Evolutionary conservation across 2,329 filamentous ascomycete species (phyloP).

Genomic region (Pseudovirgaria hyperparasitica): DNA sequence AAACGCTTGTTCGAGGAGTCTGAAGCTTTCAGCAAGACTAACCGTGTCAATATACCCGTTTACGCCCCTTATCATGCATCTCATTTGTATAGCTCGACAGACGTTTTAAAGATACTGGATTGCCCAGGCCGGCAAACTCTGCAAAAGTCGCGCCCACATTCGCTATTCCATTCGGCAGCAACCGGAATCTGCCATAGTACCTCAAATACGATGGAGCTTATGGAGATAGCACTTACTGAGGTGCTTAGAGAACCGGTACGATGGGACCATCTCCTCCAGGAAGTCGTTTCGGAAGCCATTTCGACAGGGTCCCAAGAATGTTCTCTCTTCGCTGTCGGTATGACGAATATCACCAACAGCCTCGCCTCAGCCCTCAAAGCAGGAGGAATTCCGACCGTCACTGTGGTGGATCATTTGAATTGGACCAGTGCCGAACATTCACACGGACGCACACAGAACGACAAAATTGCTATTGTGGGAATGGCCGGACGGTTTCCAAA

Average conservation of each 20-base stretch:
- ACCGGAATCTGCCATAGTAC: constrained; percentile 33
- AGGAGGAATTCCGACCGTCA: constrained; percentile 32
- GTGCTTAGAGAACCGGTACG: constrained; percentile 35
- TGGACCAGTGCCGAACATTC: constrained; percentile 25
- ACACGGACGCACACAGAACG: constrained; percentile 37
- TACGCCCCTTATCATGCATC: constrained; percentile 47
- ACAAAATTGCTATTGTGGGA: constrained; percentile 75
- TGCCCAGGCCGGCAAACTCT: constrained; percentile 27
- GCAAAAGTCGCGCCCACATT: constrained; percentile 27
- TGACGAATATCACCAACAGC: constrained; percentile 42
- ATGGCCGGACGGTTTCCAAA: constrained; percentile 69
- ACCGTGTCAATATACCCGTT: constrained; percentile 40
- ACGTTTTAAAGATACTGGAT: constrained; percentile 39
- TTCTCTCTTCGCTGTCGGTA: constrained; percentile 36
- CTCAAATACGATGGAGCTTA: constrained; percentile 32
- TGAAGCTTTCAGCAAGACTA: constrained; percentile 35
- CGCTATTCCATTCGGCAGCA: constrained; percentile 34
- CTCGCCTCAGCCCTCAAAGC: constrained; percentile 41
- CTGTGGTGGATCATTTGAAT: constrained; percentile 30
- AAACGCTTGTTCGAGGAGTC: constrained; percentile 38
- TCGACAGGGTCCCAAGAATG: constrained; percentile 26
- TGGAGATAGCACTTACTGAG: constrained; percentile 30
- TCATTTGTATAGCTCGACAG: constrained; percentile 39
- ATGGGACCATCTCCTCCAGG: constrained; percentile 36
- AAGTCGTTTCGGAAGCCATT: constrained; percentile 34